Evolutionary conservation across 2,329 filamentous ascomycete species (phyloP).

Genomic region (Diaporthe amygdali): DNA sequence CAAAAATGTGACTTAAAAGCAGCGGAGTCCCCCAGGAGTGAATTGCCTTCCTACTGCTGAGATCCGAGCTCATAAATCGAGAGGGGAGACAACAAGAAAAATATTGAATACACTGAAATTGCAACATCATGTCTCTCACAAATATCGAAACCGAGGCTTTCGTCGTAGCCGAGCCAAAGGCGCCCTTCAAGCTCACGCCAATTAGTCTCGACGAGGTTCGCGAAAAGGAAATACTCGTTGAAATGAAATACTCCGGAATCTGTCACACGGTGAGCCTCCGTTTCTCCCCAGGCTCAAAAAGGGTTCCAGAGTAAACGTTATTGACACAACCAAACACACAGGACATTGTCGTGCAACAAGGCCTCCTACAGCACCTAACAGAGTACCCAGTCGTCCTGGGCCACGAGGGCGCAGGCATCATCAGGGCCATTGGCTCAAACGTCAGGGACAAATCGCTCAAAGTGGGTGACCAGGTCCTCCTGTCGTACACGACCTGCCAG

Average conservation of each 20-base stretch:
- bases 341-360: constrained; percentile 35
- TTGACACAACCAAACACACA: not conserved
- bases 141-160: constrained; percentile 23
- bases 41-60: not conserved
- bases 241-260: constrained; percentile 24
- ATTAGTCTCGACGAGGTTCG: constrained; percentile 20
- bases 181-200: constrained; percentile 16
- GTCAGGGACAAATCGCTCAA: constrained; percentile 33
- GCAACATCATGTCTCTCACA: not conserved
- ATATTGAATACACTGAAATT: not conserved
- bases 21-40: not conserved
- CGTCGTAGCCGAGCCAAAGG: constrained; percentile 13
- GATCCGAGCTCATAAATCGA: not conserved
- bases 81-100: not conserved
- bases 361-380: constrained; percentile 28
- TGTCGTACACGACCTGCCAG: constrained; percentile 40
- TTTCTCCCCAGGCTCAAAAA: not conserved
- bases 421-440: constrained; percentile 33
- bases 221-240: constrained; percentile 22
- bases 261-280: constrained; percentile 14
- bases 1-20: constrained; percentile 2
- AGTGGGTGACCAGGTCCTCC: constrained; percentile 40
- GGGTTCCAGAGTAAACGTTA: not conserved
- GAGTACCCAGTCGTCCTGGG: constrained; percentile 36
- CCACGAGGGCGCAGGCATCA: constrained; percentile 34